These are phyloP conservation scores for Hypoxylon lenormandii DNA, from an alignment of 495 filamentous ascomycete genomes.

Conservation along the genomic window DNA sequence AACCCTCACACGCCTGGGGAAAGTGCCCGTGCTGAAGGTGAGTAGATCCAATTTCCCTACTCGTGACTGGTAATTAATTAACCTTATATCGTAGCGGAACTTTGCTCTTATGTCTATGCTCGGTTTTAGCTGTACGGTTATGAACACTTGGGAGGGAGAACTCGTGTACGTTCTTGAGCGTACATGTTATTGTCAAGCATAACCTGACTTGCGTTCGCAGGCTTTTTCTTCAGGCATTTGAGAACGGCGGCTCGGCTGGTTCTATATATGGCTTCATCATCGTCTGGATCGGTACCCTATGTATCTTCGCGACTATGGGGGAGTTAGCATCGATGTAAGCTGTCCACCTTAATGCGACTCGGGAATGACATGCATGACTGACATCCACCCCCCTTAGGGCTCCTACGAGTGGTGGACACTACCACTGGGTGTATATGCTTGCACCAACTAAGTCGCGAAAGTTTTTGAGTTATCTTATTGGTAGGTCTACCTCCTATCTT, in stretches of 20 bases:
- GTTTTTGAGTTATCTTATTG: conserved; percentile 70
- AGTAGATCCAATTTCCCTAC: background rate
- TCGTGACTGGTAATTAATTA: background rate
- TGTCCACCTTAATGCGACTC: background rate
- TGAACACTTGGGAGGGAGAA: conserved; percentile 60
- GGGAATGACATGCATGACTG: background rate
- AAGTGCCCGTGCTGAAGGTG: conserved; percentile 62
- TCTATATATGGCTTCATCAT: conserved; percentile 49
- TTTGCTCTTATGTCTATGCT: conserved; percentile 61
- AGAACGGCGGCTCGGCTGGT: conserved; percentile 50
- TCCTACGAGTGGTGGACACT: conserved; percentile 53
- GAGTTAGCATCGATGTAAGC: conserved; percentile 51
- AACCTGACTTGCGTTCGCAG: background rate
- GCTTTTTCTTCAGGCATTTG: conserved; percentile 13
- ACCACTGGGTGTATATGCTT: conserved; percentile 70
- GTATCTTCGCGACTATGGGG: conserved; percentile 41
- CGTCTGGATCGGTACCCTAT: conserved; percentile 44
- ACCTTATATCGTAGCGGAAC: conserved; percentile 45
- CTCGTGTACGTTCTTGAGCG: conserved; percentile 39
- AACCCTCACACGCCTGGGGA: conserved; percentile 60
- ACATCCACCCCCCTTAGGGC: conserved; percentile 26
- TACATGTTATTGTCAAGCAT: background rate
- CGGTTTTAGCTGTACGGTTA: conserved; percentile 61
- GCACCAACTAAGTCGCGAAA: conserved; percentile 66
- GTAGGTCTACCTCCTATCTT: conserved; percentile 8